Conservation (phyloP, 2,329 filamentous ascomycete species). For the Diaporthe velutina region DNA sequence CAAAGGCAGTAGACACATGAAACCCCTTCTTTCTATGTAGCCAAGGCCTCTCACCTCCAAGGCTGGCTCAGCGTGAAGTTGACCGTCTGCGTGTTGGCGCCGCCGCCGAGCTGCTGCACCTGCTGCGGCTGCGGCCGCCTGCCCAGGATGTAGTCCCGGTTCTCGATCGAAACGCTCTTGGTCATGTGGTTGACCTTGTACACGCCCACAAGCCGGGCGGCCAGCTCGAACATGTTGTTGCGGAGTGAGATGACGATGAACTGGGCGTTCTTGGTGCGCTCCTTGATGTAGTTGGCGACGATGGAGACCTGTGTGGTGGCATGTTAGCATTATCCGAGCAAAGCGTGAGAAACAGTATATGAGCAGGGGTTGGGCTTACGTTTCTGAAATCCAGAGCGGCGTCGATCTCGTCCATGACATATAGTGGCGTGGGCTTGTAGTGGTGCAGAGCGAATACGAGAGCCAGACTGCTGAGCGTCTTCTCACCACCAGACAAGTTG, state of each 20-base stretch:
- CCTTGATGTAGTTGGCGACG: constrained; percentile 98
- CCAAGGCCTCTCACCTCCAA: constrained; percentile 31
- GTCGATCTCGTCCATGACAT: constrained; percentile 99
- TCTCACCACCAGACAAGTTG: constrained; percentile 95
- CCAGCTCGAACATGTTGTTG: constrained; percentile 99
- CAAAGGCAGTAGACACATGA: constrained; percentile 11
- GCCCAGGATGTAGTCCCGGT: constrained; percentile 78
- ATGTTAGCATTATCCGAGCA: constrained; percentile 37
- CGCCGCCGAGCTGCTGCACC: constrained; percentile 42
- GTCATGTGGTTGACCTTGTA: constrained; percentile 99
- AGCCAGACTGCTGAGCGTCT: constrained; percentile 92
- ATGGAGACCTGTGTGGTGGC: constrained; percentile 81
- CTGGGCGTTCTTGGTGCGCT: constrained; percentile 98
- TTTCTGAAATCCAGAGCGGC: constrained; percentile 98
- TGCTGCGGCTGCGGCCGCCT: constrained; percentile 51
- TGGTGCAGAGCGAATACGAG: constrained; percentile 98
- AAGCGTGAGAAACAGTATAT: neutral
- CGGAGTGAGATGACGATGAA: constrained; percentile 98
- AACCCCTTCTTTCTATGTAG: neutral
- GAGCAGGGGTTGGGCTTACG: constrained; percentile 69
- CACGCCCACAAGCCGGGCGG: constrained; percentile 93
- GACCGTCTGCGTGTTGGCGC: constrained; percentile 41
- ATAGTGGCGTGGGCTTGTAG: constrained; percentile 96
- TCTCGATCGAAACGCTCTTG: constrained; percentile 91
- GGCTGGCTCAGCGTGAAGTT: constrained; percentile 40